phyloP scores from a whole-genome alignment of 768 basidiomycete genomes.

The Kwoniella bestiolae region DNA sequence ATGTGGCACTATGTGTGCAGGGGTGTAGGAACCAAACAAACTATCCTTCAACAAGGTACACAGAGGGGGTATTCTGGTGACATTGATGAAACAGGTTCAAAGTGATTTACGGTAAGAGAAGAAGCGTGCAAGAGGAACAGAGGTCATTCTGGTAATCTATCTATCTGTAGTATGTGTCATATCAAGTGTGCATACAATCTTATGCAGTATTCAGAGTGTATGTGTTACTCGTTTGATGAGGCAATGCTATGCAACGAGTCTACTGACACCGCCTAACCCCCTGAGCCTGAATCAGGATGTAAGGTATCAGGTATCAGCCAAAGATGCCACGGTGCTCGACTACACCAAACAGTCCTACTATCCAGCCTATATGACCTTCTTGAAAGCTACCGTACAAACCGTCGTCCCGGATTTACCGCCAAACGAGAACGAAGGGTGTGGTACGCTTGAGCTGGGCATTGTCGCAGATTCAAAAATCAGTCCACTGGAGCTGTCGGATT shows the following conservation, averaged over 20 bases:
- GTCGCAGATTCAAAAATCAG: not conserved
- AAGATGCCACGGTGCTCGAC: too few species aligned
- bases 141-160: not conserved
- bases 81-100: not conserved
- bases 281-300: too few species aligned
- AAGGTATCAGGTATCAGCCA: too few species aligned
- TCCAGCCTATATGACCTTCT: conserved; percentile 30
- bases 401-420: conserved; percentile 56
- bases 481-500: too few species aligned
- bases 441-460: conserved; percentile 50
- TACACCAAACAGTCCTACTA: not conserved
- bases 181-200: too few species aligned
- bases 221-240: not conserved
- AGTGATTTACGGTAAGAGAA: not conserved
- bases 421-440: conserved; percentile 57
- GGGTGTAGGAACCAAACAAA: conserved; percentile 23
- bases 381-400: conserved; percentile 56
- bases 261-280: too few species aligned
- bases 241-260: not conserved
- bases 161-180: too few species aligned
- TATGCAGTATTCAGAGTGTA: not conserved
- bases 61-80: not conserved
- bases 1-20: not conserved
- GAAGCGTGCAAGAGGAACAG: conserved; percentile 12
- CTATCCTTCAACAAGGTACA: conserved; percentile 3